Base-by-base conservation (phyloP, 331 rosid genomes). In the Quercus tomentella region DNA sequence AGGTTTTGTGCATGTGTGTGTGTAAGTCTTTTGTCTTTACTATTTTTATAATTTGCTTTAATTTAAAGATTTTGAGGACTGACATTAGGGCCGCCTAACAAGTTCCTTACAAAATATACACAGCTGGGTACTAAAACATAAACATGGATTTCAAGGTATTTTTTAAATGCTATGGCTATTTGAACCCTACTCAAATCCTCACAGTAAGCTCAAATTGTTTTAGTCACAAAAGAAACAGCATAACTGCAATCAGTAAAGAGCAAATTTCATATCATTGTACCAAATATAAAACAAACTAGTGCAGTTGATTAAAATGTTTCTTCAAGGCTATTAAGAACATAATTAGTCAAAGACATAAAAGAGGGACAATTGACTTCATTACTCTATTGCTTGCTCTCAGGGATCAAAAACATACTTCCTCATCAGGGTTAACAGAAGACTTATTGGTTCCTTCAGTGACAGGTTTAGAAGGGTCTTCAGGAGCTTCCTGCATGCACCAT, bases 401-500 rank as follows among this genome's bases (percentile, higher is more conserved):
- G 26, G 5, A 31, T 20, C 20, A 70, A 65, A 75, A 49, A 75
- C 88, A 80, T 88, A 90, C 97, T 86, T 85, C 94, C 28, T 89
- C 89, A 76, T 82, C 77, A 0, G 74, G 93, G 80, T 88, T 86
- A 67, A 83, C 76, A 78, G 83, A 87, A 67, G 82, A 86, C 81
- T 82, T 84, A 60, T 81, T 82, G 70, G 90, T 89, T 79, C 90
- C 86, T 76, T 86, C 94, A 14, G 78, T 83, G 30, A 84, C 77
- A 33, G 80, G 82, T 84, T 88, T 80, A 72, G 83, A 84, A 85
- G 87, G 89, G 74, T 84, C 83, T 77, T 85, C 91, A 37, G 87
- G 86, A 74, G 84, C 82, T 74, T 87, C 90, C 97, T 95, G 89
- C 82, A 74, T 21, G 55, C 57, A 82, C 73, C 79, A 77, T 15